Evolutionary conservation across 306 rosid species (phyloP), one percentile per base, ranked within the genome.

Genomic region (Pueraria montana): DNA sequence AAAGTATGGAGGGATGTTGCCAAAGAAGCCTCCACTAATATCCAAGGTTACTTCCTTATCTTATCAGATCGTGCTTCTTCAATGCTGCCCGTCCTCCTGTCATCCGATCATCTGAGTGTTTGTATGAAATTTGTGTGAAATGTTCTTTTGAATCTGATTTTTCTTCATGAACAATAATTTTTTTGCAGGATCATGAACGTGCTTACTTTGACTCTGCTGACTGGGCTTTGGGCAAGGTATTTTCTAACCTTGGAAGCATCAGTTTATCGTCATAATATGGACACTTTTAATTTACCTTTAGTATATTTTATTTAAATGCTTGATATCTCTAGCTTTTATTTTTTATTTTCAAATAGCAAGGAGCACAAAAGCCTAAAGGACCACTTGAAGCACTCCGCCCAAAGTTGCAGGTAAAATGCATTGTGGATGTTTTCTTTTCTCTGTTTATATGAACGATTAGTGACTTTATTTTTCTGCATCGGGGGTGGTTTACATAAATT

Each of bases 361-460:
- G 97, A 70, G 90, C 90, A 59, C 90, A 89, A 83, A 95, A 95
- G 87, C 97, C 98, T 38, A 95, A 95, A 90, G 98, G 98, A 82
- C 98, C 98, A 26, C 97, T 91, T 75, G 97, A 95, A 89, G 97
- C 95, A 78, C 98, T 95, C 81, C 97, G 97, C 73, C 98, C 98
- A 8, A 95, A 95, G 93, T 86, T 95, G 89, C 98, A 95, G 97
- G 98, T 95, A 46, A 43, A 30, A 50, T 75, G 79, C 34, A n/a
- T 18, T 26, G n/a, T 11, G 38, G 21, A 77, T 27, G 13, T n/a
- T 49, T 72, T 72, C 30, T 38, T 53, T 71, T 30, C 7, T 52
- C 11, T 12, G 34, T 42, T 70, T 38, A 30, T 64, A 42, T 84
- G 26, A 40, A 43, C 24, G 43, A 40, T 24, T 61, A 3, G 45